These are phyloP conservation scores for Dendrostoma leiphaemia DNA, from an alignment of 2,329 filamentous ascomycete species.

Conservation along the genomic window DNA sequence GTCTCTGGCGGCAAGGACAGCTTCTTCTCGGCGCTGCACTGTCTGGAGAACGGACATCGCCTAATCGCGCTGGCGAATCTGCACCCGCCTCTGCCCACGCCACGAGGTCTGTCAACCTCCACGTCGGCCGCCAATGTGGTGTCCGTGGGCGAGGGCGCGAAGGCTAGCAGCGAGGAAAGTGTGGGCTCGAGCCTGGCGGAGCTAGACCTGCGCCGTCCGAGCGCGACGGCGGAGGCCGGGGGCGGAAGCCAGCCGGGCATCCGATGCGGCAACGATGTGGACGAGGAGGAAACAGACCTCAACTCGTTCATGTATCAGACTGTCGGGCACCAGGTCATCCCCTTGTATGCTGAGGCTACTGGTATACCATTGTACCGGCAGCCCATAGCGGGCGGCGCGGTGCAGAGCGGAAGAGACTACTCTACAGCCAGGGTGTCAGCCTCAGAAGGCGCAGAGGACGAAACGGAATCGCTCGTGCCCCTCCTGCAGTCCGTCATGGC, in stretches of 20 bases:
- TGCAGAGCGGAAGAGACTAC: constrained; percentile 74
- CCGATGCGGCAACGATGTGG: constrained; percentile 30
- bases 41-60: constrained; percentile 78
- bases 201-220: neutral
- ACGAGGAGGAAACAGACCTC: constrained; percentile 56
- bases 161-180: neutral
- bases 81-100: constrained; percentile 49
- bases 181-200: neutral
- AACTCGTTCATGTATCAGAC: constrained; percentile 99
- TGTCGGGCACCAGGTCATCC: constrained; percentile 83
- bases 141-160: neutral
- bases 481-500: constrained; percentile 67
- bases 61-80: constrained; percentile 89
- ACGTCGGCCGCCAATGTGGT: neutral
- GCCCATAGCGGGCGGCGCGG: constrained; percentile 68
- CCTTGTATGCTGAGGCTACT: constrained; percentile 77
- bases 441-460: constrained; percentile 52
- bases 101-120: neutral
- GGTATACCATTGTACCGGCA: constrained; percentile 81
- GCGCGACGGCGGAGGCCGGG: neutral
- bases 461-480: constrained; percentile 83
- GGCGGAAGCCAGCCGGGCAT: too few species aligned
- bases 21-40: constrained; percentile 90
- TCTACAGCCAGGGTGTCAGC: constrained; percentile 11
- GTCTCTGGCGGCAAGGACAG: constrained; percentile 98